A percentile compares a stretch with the other conserved stretches of the same genome.
Evolutionary conservation across 495 filamentous ascomycete species (phyloP).

Genomic region (Xylaria cubensis): DNA sequence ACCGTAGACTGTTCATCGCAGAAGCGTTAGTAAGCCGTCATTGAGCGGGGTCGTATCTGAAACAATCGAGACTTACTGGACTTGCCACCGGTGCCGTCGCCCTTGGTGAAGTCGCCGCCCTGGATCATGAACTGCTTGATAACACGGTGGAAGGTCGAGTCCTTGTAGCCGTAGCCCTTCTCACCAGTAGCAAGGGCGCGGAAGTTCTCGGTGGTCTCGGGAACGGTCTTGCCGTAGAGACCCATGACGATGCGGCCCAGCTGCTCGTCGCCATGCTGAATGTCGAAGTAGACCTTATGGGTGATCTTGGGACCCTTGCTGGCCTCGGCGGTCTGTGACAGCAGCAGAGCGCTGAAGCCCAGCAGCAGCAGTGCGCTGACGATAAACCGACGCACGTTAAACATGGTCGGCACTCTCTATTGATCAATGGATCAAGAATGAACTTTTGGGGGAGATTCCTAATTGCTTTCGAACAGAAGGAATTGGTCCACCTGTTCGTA

Average conservation of each 20-base stretch:
- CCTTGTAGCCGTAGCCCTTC: constrained; percentile 96
- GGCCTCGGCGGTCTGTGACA: constrained; percentile 72
- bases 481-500: constrained; percentile 15
- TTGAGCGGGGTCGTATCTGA: constrained; percentile 18
- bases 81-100: constrained; percentile 96
- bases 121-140: constrained; percentile 99
- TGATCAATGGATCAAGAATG: constrained; percentile 25
- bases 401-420: constrained; percentile 47
- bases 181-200: constrained; percentile 94
- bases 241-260: constrained; percentile 90
- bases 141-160: constrained; percentile 96
- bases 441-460: not conserved
- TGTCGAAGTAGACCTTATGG: constrained; percentile 96
- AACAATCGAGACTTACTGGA: constrained; percentile 62
- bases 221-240: constrained; percentile 98
- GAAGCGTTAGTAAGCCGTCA: constrained; percentile 23
- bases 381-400: constrained; percentile 61
- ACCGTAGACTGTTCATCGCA: constrained; percentile 72
- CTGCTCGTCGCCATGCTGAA: constrained; percentile 84
- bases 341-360: constrained; percentile 73
- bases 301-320: constrained; percentile 96
- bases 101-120: constrained; percentile 97
- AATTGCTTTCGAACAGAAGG: constrained; percentile 21
- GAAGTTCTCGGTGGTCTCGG: constrained; percentile 98
- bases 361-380: constrained; percentile 77